Evolutionary conservation across 164 flowering plant genomes (phyloP).

Genomic region (Macadamia tetraphylla): DNA sequence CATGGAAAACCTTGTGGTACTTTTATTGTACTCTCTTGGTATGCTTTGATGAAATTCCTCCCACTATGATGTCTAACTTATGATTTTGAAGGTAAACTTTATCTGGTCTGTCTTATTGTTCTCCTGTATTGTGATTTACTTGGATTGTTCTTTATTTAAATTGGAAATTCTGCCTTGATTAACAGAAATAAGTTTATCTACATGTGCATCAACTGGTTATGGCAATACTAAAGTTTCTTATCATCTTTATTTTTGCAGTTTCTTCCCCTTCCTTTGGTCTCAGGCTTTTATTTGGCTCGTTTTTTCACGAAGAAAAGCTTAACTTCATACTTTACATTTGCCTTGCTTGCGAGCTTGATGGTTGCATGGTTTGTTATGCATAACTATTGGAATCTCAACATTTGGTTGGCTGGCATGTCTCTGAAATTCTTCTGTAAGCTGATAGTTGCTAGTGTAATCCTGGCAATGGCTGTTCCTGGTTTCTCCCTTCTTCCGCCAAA

Average conservation of each 20-base stretch:
- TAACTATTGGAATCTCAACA: slow-evolving; percentile 93
- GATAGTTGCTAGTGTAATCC: slow-evolving; percentile 59
- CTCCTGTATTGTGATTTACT: not conserved
- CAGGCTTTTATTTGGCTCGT: slow-evolving; percentile 85
- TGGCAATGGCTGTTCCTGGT: slow-evolving; percentile 91
- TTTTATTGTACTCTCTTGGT: too few species aligned
- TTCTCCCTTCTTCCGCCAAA: slow-evolving; percentile 75
- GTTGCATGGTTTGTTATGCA: slow-evolving; percentile 89
- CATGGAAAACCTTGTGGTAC: too few species aligned
- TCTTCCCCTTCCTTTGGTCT: slow-evolving; percentile 74
- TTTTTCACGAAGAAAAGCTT: slow-evolving; percentile 84
- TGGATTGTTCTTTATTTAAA: not conserved
- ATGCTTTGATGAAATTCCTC: too few species aligned
- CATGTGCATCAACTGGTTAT: not conserved
- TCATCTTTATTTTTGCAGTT: slow-evolving; percentile 51
- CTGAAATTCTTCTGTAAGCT: slow-evolving; percentile 89
- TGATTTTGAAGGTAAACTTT: not conserved
- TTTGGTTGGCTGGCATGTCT: slow-evolving; percentile 98
- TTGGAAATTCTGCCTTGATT: too few species aligned
- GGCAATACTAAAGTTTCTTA: slow-evolving; percentile 5
- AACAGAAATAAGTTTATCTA: too few species aligned
- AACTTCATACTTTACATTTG: slow-evolving; percentile 80
- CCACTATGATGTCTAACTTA: not conserved
- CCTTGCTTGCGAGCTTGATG: slow-evolving; percentile 83
- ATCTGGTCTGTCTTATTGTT: not conserved